Conservation (phyloP, 805 yeast genomes). For the Wickerhamiella sorbophila region DNA sequence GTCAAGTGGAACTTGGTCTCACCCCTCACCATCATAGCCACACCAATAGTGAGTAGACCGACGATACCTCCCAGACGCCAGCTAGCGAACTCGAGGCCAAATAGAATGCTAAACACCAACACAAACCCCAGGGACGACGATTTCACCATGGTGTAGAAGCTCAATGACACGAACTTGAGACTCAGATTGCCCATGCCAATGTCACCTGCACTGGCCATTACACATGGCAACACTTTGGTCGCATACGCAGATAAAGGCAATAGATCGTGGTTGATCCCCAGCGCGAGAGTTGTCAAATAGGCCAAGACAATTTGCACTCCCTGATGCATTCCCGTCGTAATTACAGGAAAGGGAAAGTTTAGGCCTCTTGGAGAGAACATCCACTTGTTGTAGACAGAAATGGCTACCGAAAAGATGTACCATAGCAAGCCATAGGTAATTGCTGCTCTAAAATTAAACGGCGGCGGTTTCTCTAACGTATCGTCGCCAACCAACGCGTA, state of each 20-base stretch:
- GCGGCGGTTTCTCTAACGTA: not conserved
- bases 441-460: conserved; percentile 4
- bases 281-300: conserved; percentile 29
- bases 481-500: not conserved
- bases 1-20: conserved; percentile 27
- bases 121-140: conserved; percentile 83
- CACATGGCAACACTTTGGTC: conserved; percentile 61
- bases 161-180: conserved; percentile 60
- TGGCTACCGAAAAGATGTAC: conserved; percentile 27
- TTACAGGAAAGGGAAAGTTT: conserved; percentile 68
- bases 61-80: conserved; percentile 59
- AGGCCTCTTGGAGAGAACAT: conserved; percentile 73
- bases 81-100: conserved; percentile 61
- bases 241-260: conserved; percentile 21
- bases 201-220: conserved; percentile 80
- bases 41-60: conserved; percentile 66
- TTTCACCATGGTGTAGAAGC: conserved; percentile 86
- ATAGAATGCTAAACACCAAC: conserved; percentile 69
- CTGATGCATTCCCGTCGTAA: conserved; percentile 80
- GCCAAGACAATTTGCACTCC: conserved; percentile 46
- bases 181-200: conserved; percentile 86
- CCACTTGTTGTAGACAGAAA: conserved; percentile 73
- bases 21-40: conserved; percentile 64
- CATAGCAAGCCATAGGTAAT: conserved; percentile 18
- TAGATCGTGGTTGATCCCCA: conserved; percentile 19